Evolutionary conservation across 805 yeast species (phyloP).

Genomic region (Spathaspora boniae): DNA sequence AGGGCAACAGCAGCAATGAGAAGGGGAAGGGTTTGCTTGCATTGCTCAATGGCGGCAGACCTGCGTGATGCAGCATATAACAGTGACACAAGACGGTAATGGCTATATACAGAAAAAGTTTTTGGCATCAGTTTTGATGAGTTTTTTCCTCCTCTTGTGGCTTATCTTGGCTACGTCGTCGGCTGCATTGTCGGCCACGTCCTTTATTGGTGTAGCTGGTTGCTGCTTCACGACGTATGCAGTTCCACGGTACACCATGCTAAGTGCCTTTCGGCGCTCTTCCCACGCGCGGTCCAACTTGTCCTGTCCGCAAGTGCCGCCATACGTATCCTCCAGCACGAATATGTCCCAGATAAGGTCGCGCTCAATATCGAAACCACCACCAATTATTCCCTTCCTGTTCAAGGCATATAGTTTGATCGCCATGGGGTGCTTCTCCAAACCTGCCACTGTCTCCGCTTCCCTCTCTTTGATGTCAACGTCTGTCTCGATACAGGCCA

Average conservation of each 20-base stretch:
- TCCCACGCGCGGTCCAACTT: too few species aligned
- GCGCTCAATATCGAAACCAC: not conserved
- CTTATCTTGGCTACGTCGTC: not conserved
- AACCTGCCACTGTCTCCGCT: not conserved
- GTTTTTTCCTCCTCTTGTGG: constrained; percentile 5
- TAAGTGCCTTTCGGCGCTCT: too few species aligned
- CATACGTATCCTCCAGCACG: too few species aligned
- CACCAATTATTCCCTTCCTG: not conserved
- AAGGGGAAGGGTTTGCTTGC: constrained; percentile 21
- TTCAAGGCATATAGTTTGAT: constrained; percentile 16
- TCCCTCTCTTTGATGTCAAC: constrained; percentile 1
- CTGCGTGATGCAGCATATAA: constrained; percentile 1
- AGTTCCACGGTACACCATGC: too few species aligned
- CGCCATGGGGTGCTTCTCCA: constrained; percentile 21
- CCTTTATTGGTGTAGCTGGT: not conserved
- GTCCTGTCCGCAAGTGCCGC: too few species aligned
- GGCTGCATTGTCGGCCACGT: not conserved
- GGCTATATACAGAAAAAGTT: constrained; percentile 9
- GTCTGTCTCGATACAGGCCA: constrained; percentile 8
- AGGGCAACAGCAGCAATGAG: constrained; percentile 8
- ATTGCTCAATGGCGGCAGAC: constrained; percentile 15
- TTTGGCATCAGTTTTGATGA: constrained; percentile 11
- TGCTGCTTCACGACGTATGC: too few species aligned
- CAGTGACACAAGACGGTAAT: not conserved
- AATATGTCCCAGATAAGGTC: not conserved